A percentile compares a stretch with the other conserved stretches of the same genome.
These are phyloP conservation scores for Pythium utonaiense DNA, from an alignment of 352 stramenopile species.

Conservation along the genomic window DNA sequence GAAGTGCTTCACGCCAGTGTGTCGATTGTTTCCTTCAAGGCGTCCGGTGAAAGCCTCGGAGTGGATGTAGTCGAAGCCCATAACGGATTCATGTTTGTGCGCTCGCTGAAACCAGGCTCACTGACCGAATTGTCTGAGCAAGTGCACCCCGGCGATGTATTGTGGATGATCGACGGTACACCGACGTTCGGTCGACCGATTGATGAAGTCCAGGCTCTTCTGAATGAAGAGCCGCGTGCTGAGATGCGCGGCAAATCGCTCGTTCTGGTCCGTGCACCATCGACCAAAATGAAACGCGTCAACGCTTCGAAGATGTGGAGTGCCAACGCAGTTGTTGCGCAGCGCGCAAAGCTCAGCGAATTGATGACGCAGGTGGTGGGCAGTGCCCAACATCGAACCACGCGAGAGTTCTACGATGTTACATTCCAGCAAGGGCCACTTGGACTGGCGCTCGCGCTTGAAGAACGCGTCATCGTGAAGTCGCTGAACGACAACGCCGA, in stretches of 20 bases:
- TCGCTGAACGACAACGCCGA: constrained; percentile 72
- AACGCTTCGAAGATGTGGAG: constrained; percentile 2
- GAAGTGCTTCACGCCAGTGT: constrained; percentile 54
- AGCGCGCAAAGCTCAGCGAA: constrained; percentile 11
- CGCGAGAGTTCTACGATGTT: constrained; percentile 41
- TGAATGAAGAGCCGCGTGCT: constrained; percentile 10
- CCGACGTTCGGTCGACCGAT: constrained; percentile 27
- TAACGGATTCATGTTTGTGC: constrained; percentile 18
- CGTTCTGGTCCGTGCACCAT: constrained; percentile 15
- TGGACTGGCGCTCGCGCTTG: constrained; percentile 68
- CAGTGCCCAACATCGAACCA: not conserved
- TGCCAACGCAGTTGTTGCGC: not conserved
- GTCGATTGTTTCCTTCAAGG: constrained; percentile 58
- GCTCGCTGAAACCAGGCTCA: constrained; percentile 21
- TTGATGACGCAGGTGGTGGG: constrained; percentile 12
- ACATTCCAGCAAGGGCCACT: constrained; percentile 67
- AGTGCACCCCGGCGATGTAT: constrained; percentile 64
- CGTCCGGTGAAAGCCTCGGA: constrained; percentile 21
- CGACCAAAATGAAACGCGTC: constrained; percentile 3
- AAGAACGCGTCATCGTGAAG: constrained; percentile 69
- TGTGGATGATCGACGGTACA: constrained; percentile 48
- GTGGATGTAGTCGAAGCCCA: constrained; percentile 29
- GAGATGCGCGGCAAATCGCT: not conserved
- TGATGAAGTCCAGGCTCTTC: constrained; percentile 34
- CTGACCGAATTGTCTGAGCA: constrained; percentile 56